These are phyloP conservation scores for Cephalotrichum gorgonifer DNA, from an alignment of 2,329 filamentous ascomycete species.

Conservation along the genomic window DNA sequence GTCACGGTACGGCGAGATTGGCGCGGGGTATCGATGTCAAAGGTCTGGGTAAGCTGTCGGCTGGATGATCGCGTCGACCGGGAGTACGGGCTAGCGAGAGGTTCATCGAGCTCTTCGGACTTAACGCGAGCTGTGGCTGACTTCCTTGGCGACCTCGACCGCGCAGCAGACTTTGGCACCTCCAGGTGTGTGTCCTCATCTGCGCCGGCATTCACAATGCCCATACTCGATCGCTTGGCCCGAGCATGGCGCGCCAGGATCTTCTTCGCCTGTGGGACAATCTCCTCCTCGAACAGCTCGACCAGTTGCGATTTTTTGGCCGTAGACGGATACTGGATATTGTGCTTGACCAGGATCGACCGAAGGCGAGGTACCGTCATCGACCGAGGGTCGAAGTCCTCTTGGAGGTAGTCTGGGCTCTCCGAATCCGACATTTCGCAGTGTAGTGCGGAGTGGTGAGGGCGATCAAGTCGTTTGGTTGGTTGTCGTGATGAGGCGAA, in stretches of 20 bases:
- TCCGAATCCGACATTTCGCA: constrained; percentile 55
- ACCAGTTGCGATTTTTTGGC: constrained; percentile 89
- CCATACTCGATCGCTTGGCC: constrained; percentile 77
- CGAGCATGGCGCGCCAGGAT: constrained; percentile 65
- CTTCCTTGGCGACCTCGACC: constrained; percentile 47
- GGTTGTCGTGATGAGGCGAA: neutral
- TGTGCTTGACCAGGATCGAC: constrained; percentile 83
- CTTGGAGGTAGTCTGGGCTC: constrained; percentile 67
- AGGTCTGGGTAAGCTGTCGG: constrained; percentile 39
- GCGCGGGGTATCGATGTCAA: constrained; percentile 34
- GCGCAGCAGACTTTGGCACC: constrained; percentile 33
- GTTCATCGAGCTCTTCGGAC: constrained; percentile 37
- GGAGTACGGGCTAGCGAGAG: constrained; percentile 30
- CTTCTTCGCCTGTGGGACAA: constrained; percentile 68
- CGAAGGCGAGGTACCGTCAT: constrained; percentile 83
- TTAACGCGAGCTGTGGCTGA: constrained; percentile 36
- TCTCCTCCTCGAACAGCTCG: constrained; percentile 68
- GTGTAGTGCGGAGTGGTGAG: neutral
- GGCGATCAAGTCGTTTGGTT: neutral
- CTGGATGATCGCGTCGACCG: constrained; percentile 43
- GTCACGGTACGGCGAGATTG: constrained; percentile 41
- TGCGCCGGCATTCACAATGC: constrained; percentile 62
- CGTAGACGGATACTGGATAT: constrained; percentile 72
- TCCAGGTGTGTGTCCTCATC: constrained; percentile 59
- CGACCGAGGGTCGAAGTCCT: constrained; percentile 72